These are phyloP conservation scores for Nakaseomyces kungkrabaensis DNA, from an alignment of 1,139 yeast genomes.

Conservation along the genomic window DNA sequence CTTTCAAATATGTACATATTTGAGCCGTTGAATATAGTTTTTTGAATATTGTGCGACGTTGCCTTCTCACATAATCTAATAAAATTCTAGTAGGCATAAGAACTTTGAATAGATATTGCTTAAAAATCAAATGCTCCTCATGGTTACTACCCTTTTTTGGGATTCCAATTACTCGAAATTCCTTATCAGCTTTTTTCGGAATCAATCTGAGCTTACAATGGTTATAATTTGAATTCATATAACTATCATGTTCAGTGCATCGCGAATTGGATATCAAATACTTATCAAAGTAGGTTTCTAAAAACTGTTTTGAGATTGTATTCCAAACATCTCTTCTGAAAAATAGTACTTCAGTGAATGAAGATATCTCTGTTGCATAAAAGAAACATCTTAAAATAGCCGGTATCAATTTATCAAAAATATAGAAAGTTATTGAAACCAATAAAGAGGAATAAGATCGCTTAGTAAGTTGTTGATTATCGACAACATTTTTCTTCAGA, in stretches of 20 bases:
- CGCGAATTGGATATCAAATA: constrained; percentile 26
- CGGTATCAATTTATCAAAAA: constrained; percentile 40
- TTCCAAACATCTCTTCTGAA: constrained; percentile 59
- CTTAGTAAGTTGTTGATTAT: too few relatives aligned
- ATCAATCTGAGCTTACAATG: constrained; percentile 38
- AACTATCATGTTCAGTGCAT: constrained; percentile 26
- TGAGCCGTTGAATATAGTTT: constrained; percentile 30
- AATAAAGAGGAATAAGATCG: background rate
- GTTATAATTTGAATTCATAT: constrained; percentile 17
- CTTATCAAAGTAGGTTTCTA: constrained; percentile 32
- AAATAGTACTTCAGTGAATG: constrained; percentile 34
- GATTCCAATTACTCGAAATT: constrained; percentile 50
- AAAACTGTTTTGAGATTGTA: constrained; percentile 34
- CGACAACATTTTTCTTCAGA: constrained; percentile 26
- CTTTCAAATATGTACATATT: constrained; percentile 27
- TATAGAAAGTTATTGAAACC: constrained; percentile 37
- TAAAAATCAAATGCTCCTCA: constrained; percentile 25
- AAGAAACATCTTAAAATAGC: constrained; percentile 47
- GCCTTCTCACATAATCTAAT: constrained; percentile 24
- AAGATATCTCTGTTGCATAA: constrained; percentile 54
- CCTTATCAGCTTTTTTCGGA: constrained; percentile 43
- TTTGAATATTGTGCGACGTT: constrained; percentile 15
- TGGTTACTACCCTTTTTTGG: constrained; percentile 34
- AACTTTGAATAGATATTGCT: constrained; percentile 23
- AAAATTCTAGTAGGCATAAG: constrained; percentile 35